Base-by-base conservation (phyloP, 345 rosid species). In the Linum trigynum region DNA sequence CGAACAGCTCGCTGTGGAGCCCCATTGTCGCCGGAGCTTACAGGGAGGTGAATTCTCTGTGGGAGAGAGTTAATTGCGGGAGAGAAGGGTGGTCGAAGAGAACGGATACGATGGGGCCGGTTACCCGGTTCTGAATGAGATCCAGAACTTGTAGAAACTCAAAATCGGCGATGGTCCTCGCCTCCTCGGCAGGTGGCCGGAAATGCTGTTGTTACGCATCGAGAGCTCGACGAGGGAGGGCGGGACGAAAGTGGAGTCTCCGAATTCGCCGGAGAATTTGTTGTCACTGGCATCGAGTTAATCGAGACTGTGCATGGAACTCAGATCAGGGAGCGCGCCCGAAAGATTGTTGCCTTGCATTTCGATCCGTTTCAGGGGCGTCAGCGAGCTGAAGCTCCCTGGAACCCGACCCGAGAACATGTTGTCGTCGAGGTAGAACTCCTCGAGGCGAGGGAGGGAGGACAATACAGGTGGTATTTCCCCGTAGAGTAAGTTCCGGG, bases 1-100 rank as follows among this genome's bases (percentile, higher is more conserved):
- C 71, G 63, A 72, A 61, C 50, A 76, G 42, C 38, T 57, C 72
- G 67, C 82, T 76, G 1, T 59, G 38, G 17, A 69, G 60, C 39
- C 77, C 80, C 75, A 45, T 65, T 59, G 72, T 63, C 1, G 64
- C 65, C 4, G 74, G 74, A 38, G 23, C 75, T 72, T 73, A 69
- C 36, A 78, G 66, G 14, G 5, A 63, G 4, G 74, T 61, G 67
- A 78, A 76, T 23, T 71, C 59, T 70, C 76, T 78, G 69, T 74
- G 62, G 48, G 85, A 78, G 35, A 78, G 77, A 14, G 80, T 74
- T 38, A 81, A 79, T 32, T 81, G 82, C 63, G 78, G 76, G 59
- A 81, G 76, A 5, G 77, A 76, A 14, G 68, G 77, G 23, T 81
- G 79, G 16, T 74, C 11, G 63, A 81, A 78, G 51, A 74, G 68